Percentiles rank a stretch among this genome's conserved stretches.
phyloP scores from a whole-genome alignment of 2,329 filamentous ascomycete species.

The Amauroascus verrucosus region DNA sequence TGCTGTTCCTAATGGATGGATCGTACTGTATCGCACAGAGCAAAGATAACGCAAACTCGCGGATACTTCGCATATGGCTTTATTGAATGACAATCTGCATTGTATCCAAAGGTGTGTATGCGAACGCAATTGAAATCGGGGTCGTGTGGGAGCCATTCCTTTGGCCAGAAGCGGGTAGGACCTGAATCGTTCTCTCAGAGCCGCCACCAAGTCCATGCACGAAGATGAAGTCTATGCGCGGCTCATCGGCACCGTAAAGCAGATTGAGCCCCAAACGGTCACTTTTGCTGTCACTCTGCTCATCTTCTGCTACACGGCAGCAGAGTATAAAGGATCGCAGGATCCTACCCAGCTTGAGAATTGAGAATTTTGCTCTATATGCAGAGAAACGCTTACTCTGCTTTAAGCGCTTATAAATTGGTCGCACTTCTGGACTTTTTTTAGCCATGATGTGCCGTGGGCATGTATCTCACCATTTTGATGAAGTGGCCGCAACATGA shows the following conservation, averaged over 20 bases:
- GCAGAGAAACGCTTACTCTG: too few relatives aligned
- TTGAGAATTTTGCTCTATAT: too few relatives aligned
- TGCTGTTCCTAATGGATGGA: too few relatives aligned
- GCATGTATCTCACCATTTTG: too few relatives aligned
- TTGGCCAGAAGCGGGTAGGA: slow-evolving; percentile 29
- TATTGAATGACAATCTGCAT: slow-evolving; percentile 13
- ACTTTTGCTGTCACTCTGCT: too few relatives aligned
- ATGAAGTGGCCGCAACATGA: too few relatives aligned
- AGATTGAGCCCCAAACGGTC: slow-evolving; percentile 17
- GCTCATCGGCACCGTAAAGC: slow-evolving; percentile 12
- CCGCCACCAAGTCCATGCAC: slow-evolving; percentile 35
- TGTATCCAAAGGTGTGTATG: slow-evolving; percentile 32
- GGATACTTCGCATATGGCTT: not conserved
- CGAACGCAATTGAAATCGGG: slow-evolving; percentile 25
- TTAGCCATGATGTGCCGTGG: too few relatives aligned
- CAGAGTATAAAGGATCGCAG: too few relatives aligned
- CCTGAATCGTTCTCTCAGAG: slow-evolving; percentile 25
- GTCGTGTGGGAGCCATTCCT: slow-evolving; percentile 28
- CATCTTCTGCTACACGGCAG: too few relatives aligned
- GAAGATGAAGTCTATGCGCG: slow-evolving; percentile 28
- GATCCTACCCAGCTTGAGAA: too few relatives aligned
- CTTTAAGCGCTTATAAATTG: too few relatives aligned
- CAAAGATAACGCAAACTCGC: not conserved
- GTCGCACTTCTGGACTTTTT: too few relatives aligned
- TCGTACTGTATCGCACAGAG: not conserved